Percentiles rank a stretch among this genome's conserved stretches.
Conservation (phyloP, 2,329 filamentous ascomycete genomes). For the Dactylonectria estremocensis region DNA sequence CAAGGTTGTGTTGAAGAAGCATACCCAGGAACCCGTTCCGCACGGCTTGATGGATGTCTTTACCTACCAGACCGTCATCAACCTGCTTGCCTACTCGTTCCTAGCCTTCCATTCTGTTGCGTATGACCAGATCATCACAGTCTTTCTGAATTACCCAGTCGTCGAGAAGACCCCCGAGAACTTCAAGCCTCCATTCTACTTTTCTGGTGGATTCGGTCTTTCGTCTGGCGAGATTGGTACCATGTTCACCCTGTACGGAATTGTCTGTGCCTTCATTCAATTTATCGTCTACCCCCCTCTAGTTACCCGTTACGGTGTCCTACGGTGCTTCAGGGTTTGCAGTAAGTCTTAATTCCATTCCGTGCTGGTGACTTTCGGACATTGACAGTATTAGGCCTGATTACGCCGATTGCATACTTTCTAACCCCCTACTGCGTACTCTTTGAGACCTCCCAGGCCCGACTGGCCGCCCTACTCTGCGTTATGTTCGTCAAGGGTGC, state of each 20-base stretch:
- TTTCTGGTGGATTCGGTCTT: conserved; percentile 84
- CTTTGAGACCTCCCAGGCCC: conserved; percentile 61
- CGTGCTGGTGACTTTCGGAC: too few relatives aligned
- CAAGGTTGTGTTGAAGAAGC: conserved; percentile 46
- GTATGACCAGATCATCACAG: conserved; percentile 89
- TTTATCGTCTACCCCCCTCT: conserved; percentile 88
- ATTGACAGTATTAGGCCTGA: conserved; percentile 61
- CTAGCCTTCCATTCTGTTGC: conserved; percentile 87
- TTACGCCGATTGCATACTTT: conserved; percentile 84
- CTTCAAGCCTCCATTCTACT: conserved; percentile 81
- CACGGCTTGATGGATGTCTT: conserved; percentile 76
- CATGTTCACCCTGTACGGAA: conserved; percentile 87
- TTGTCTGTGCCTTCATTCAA: conserved; percentile 85
- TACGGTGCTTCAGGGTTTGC: conserved; percentile 80
- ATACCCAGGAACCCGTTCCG: conserved; percentile 27
- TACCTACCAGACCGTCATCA: conserved; percentile 80
- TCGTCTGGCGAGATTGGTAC: conserved; percentile 83
- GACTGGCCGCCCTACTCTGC: conserved; percentile 74
- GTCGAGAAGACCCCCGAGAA: conserved; percentile 71
- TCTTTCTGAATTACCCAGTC: conserved; percentile 86
- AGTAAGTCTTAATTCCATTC: conserved; percentile 53
- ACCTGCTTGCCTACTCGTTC: conserved; percentile 83
- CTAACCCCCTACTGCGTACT: conserved; percentile 87
- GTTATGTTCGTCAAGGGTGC: conserved; percentile 83
- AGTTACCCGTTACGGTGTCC: conserved; percentile 80